Evolutionary conservation across 495 filamentous ascomycete species (phyloP).

Genomic region (Rhypophila decipiens): DNA sequence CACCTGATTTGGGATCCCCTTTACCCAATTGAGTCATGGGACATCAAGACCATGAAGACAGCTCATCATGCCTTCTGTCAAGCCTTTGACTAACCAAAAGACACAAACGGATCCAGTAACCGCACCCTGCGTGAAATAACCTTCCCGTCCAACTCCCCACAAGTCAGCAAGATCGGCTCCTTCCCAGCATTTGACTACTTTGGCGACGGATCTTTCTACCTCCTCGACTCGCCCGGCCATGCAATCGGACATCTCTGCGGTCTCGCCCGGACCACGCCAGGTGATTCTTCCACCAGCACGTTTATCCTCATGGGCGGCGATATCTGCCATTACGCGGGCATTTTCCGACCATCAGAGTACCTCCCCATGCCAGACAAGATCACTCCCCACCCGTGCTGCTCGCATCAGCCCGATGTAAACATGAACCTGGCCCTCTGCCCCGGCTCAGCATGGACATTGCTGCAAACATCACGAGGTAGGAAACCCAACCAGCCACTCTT

Average conservation of each 20-base stretch:
- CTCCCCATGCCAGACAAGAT: slow-evolving; percentile 37
- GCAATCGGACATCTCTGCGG: slow-evolving; percentile 51
- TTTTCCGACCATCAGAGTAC: slow-evolving; percentile 46
- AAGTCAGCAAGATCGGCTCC: slow-evolving; percentile 34
- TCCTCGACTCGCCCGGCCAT: slow-evolving; percentile 53
- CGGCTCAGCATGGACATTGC: slow-evolving; percentile 15
- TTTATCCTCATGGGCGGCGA: slow-evolving; percentile 56
- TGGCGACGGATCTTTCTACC: slow-evolving; percentile 53
- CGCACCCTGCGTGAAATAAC: slow-evolving; percentile 38
- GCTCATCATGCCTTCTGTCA: background rate
- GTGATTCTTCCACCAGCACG: background rate
- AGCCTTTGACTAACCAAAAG: background rate
- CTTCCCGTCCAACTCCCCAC: slow-evolving; percentile 21
- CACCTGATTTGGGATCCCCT: too few relatives aligned
- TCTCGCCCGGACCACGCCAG: slow-evolving; percentile 44
- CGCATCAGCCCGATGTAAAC: background rate
- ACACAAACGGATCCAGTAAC: slow-evolving; percentile 6
- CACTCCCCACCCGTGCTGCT: slow-evolving; percentile 32
- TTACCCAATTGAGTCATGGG: too few relatives aligned
- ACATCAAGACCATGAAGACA: too few relatives aligned
- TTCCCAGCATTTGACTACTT: slow-evolving; percentile 58
- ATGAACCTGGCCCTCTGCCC: background rate
- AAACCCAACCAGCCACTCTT: slow-evolving; percentile 30
- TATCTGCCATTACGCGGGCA: slow-evolving; percentile 45
- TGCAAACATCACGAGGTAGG: slow-evolving; percentile 14